Conservation (phyloP, 345 rosid genomes). For the Eucalyptus fibrosa region DNA sequence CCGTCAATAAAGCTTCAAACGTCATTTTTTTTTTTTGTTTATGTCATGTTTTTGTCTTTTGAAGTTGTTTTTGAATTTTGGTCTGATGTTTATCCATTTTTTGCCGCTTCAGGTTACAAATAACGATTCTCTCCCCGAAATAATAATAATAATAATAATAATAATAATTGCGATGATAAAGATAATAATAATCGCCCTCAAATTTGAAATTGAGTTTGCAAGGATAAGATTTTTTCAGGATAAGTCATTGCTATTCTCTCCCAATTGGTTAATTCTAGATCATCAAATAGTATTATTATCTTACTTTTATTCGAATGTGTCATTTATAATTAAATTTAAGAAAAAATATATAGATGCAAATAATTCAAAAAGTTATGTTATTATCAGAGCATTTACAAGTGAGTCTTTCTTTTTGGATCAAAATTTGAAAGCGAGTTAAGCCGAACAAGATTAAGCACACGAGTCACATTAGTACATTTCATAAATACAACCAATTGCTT, state of each 20-base stretch:
- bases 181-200: not conserved
- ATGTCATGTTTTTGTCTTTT: not conserved
- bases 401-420: no score
- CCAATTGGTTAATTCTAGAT: not conserved
- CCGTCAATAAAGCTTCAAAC: not conserved
- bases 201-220: not conserved
- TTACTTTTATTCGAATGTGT: not conserved
- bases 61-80: not conserved
- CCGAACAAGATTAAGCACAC: not conserved
- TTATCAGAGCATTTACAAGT: fast-evolving
- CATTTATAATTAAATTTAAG: not conserved
- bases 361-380: not conserved
- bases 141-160: not conserved
- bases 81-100: not conserved
- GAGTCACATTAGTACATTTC: not conserved
- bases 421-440: not conserved
- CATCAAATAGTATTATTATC: not conserved
- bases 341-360: not conserved
- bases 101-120: not conserved
- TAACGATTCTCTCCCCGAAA: not conserved
- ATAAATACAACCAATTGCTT: not conserved
- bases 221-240: not conserved
- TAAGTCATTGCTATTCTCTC: not conserved
- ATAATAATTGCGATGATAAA: not conserved
- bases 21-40: not conserved